Evolutionary conservation across 441 rosid species (phyloP).

Genomic region (Populus tomentosa): DNA sequence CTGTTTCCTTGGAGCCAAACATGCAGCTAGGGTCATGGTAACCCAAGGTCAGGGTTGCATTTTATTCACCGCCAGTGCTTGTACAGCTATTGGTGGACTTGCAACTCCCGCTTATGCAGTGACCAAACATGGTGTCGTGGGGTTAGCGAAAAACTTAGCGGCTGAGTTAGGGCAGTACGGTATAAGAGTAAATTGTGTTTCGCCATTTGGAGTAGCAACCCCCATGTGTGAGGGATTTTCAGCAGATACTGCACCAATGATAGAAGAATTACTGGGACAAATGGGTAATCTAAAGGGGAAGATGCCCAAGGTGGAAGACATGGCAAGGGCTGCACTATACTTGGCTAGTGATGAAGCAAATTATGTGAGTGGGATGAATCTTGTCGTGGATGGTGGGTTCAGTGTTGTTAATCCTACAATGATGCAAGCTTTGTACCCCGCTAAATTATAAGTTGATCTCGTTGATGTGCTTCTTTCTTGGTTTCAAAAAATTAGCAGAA

Average conservation of each 20-base stretch:
- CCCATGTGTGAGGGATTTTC: background rate
- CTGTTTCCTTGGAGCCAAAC: conserved; percentile 42
- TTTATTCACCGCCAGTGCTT: conserved; percentile 37
- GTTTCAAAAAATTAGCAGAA: too few relatives aligned
- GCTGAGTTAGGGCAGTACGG: conserved; percentile 37
- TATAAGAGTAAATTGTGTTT: conserved; percentile 38
- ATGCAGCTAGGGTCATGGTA: conserved; percentile 43
- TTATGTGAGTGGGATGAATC: conserved; percentile 38
- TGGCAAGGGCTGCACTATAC: conserved; percentile 36
- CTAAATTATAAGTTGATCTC: too few relatives aligned
- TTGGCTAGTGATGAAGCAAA: conserved; percentile 42
- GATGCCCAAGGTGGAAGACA: conserved; percentile 19
- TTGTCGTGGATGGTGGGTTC: conserved; percentile 41
- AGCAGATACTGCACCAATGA: background rate
- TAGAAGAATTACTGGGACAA: conserved; percentile 12
- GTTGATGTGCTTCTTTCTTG: too few relatives aligned
- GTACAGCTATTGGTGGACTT: conserved; percentile 28
- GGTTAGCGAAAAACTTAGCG: conserved; percentile 29
- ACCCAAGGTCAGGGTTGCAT: conserved; percentile 28
- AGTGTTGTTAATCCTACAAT: conserved; percentile 31
- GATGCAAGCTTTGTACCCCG: background rate
- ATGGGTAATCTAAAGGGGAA: conserved; percentile 31
- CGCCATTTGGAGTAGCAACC: conserved; percentile 32
- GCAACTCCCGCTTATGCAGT: conserved; percentile 27
- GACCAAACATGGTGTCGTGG: conserved; percentile 34